Evolutionary conservation across 2,329 filamentous ascomycete genomes (phyloP).

Genomic region (Colletotrichum truncatum): DNA sequence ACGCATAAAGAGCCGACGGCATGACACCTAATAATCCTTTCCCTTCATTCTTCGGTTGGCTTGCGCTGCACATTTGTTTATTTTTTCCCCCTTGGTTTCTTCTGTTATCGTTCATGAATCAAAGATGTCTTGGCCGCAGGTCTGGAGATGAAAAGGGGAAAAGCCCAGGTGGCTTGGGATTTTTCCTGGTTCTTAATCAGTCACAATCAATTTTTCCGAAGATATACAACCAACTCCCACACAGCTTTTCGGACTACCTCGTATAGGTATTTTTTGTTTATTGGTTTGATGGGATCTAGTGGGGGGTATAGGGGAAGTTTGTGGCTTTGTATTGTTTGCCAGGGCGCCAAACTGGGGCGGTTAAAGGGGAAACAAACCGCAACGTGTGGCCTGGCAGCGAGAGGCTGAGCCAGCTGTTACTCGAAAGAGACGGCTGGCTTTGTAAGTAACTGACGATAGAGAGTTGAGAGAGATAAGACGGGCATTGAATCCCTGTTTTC

Average conservation of each 20-base stretch:
- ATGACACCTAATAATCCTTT: slow-evolving; percentile 27
- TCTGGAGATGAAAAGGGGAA: slow-evolving; percentile 42
- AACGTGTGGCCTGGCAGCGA: slow-evolving; percentile 1
- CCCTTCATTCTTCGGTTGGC: slow-evolving; percentile 22
- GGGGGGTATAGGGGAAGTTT: slow-evolving; percentile 7
- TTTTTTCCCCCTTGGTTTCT: slow-evolving; percentile 40
- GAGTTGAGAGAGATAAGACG: slow-evolving; percentile 25
- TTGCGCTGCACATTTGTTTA: slow-evolving; percentile 32
- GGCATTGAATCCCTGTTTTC: slow-evolving; percentile 30
- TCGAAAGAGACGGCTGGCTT: slow-evolving; percentile 30
- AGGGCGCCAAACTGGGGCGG: neutral
- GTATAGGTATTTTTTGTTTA: slow-evolving; percentile 22
- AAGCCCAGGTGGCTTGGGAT: slow-evolving; percentile 49
- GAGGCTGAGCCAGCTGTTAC: slow-evolving; percentile 13
- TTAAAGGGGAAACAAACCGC: slow-evolving; percentile 10
- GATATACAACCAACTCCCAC: slow-evolving; percentile 25
- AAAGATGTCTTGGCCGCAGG: slow-evolving; percentile 30
- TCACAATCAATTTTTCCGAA: slow-evolving; percentile 13
- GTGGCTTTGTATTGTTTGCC: slow-evolving; percentile 19
- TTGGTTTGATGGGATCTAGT: slow-evolving; percentile 20
- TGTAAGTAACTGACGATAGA: slow-evolving; percentile 26
- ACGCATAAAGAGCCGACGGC: slow-evolving; percentile 15
- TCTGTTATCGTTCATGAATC: slow-evolving; percentile 35
- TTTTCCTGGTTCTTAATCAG: slow-evolving; percentile 34
- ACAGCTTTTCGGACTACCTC: slow-evolving; percentile 15